phyloP scores from a whole-genome alignment of 2,329 filamentous ascomycete species.

The Beauveria asiatica region DNA sequence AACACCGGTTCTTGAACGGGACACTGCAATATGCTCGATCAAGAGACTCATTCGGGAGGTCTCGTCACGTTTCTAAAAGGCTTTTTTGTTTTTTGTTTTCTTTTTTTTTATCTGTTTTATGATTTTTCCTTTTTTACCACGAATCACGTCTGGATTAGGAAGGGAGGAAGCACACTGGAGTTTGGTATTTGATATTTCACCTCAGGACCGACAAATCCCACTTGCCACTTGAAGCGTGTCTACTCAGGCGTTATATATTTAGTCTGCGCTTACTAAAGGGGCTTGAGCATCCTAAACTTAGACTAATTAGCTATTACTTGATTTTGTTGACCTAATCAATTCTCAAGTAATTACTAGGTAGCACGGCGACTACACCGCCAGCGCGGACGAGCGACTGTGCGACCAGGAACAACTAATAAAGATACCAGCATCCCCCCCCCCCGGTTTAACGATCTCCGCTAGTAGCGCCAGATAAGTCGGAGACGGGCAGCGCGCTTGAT shows the following conservation, averaged over 20 bases:
- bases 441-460: slow-evolving; percentile 64
- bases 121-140: background rate
- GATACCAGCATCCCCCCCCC: slow-evolving; percentile 48
- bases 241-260: too few species aligned
- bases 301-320: too few species aligned
- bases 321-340: too few species aligned
- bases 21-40: background rate
- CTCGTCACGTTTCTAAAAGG: background rate
- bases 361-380: too few species aligned
- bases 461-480: slow-evolving; percentile 38
- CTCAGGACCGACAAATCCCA: background rate
- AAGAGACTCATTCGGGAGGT: background rate
- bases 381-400: slow-evolving; percentile 37
- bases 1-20: slow-evolving; percentile 20
- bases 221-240: too few species aligned
- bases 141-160: background rate
- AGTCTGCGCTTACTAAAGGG: too few species aligned
- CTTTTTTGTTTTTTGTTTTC: background rate
- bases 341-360: too few species aligned
- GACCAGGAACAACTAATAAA: slow-evolving; percentile 38
- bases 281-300: too few species aligned
- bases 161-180: background rate
- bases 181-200: background rate
- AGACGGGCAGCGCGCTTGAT: slow-evolving; percentile 16
- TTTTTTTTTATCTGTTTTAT: background rate